Conservation (phyloP, 1,139 yeast species). For the Magnusiomyces suaveolens region DNA sequence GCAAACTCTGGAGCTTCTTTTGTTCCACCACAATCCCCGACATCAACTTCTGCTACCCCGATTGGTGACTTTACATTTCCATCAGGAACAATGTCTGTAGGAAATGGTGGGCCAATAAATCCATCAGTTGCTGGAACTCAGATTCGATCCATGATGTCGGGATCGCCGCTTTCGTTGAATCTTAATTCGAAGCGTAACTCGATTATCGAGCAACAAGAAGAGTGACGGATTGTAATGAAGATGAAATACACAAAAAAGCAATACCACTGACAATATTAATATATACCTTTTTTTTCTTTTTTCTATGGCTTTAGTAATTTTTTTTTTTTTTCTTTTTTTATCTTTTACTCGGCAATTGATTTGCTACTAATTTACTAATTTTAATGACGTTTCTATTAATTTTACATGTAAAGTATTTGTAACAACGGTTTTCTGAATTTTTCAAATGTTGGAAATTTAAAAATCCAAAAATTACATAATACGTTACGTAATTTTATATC, state of each 20-base stretch:
- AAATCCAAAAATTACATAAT: too few relatives aligned
- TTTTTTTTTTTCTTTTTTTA: not conserved
- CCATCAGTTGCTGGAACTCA: not conserved
- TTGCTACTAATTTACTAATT: not conserved
- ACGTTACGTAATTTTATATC: too few relatives aligned
- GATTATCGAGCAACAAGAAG: not conserved
- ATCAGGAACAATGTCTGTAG: not conserved
- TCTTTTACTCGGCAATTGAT: too few relatives aligned
- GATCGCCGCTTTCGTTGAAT: not conserved
- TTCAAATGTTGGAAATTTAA: too few relatives aligned
- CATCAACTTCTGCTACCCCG: not conserved
- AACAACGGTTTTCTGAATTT: too few relatives aligned
- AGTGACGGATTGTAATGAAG: not conserved
- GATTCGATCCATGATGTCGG: not conserved
- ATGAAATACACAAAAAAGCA: too few relatives aligned
- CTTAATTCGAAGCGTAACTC: not conserved
- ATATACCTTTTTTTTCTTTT: too few relatives aligned
- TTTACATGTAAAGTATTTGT: too few relatives aligned
- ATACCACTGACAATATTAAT: too few relatives aligned
- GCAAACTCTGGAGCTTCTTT: not conserved
- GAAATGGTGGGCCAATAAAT: not conserved
- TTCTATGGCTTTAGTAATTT: too few relatives aligned
- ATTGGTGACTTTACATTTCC: not conserved
- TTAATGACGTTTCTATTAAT: not conserved
- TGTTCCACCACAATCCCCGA: not conserved